These are phyloP conservation scores for Helotiales sp. DNA, from an alignment of 2,329 filamentous ascomycete genomes.

Conservation along the genomic window DNA sequence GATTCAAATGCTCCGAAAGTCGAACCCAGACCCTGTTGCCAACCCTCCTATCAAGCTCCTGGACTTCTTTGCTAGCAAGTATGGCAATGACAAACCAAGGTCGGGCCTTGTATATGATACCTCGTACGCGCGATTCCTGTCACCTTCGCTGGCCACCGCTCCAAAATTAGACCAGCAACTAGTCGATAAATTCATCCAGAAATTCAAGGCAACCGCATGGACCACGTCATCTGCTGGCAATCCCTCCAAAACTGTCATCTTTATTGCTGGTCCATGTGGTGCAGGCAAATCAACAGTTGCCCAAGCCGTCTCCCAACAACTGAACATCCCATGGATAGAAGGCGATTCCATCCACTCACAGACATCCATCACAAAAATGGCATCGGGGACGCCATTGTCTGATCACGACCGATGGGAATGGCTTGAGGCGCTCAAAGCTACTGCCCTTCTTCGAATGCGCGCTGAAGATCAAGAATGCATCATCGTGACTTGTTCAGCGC, in stretches of 20 bases:
- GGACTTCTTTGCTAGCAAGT: conserved; percentile 56
- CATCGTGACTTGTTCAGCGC: conserved; percentile 49
- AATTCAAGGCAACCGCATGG: conserved; percentile 27
- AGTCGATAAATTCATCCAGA: conserved; percentile 25
- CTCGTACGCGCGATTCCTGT: conserved; percentile 21
- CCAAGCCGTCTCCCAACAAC: conserved; percentile 38
- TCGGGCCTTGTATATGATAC: conserved; percentile 24
- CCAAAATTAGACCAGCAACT: conserved; percentile 23
- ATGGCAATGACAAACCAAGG: conserved; percentile 50
- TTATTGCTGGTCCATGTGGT: conserved; percentile 48
- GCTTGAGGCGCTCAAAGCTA: conserved; percentile 40
- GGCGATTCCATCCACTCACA: conserved; percentile 47
- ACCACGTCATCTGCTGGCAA: conserved; percentile 15
- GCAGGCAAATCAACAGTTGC: conserved; percentile 49
- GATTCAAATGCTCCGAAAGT: conserved; percentile 50
- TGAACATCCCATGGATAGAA: conserved; percentile 47
- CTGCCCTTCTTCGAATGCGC: conserved; percentile 35
- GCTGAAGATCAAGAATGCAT: conserved; percentile 40
- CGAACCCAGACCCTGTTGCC: conserved; percentile 52
- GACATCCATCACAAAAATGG: conserved; percentile 39
- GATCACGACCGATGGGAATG: conserved; percentile 44
- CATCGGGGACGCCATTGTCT: conserved; percentile 35
- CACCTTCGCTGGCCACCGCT: conserved; percentile 24
- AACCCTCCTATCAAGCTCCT: conserved; percentile 59
- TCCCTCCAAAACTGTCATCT: conserved; percentile 41